Evolutionary conservation across 2,329 filamentous ascomycete species (phyloP).

Genomic region (Leptographium lundbergii): DNA sequence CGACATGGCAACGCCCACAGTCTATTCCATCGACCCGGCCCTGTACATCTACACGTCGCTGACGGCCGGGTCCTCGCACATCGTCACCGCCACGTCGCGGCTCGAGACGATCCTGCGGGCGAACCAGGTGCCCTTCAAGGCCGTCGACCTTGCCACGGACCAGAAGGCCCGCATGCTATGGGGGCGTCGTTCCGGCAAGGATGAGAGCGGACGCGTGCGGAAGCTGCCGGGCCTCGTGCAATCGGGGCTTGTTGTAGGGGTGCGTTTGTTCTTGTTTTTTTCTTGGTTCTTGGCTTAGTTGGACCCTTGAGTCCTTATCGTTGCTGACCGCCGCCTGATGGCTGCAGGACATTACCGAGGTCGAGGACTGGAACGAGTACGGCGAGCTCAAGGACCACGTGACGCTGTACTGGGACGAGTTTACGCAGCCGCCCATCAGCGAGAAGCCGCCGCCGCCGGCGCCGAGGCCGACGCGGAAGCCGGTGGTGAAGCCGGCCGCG

Average conservation of each 20-base stretch:
- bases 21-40: conserved; percentile 49
- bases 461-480: neutral
- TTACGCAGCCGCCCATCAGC: conserved; percentile 43
- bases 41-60: conserved; percentile 95
- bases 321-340: neutral
- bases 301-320: too few relatives aligned
- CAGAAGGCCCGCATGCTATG: conserved; percentile 80
- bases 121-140: conserved; percentile 88
- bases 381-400: conserved; percentile 86
- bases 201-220: conserved; percentile 44
- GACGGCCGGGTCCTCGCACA: conserved; percentile 88
- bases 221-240: conserved; percentile 86
- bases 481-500: neutral
- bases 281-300: too few relatives aligned
- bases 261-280: conserved; percentile 33
- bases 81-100: conserved; percentile 88
- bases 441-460: conserved; percentile 32
- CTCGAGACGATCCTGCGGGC: conserved; percentile 93
- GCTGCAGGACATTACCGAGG: conserved; percentile 71
- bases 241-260: conserved; percentile 71
- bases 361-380: conserved; percentile 99
- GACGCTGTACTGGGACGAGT: conserved; percentile 51
- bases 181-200: conserved; percentile 70
- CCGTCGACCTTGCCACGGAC: conserved; percentile 82
- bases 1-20: conserved; percentile 9